Percentiles rank a stretch among this genome's conserved stretches.
phyloP scores from a whole-genome alignment of 257 asterid genomes.

The Plectranthus barbatus region DNA sequence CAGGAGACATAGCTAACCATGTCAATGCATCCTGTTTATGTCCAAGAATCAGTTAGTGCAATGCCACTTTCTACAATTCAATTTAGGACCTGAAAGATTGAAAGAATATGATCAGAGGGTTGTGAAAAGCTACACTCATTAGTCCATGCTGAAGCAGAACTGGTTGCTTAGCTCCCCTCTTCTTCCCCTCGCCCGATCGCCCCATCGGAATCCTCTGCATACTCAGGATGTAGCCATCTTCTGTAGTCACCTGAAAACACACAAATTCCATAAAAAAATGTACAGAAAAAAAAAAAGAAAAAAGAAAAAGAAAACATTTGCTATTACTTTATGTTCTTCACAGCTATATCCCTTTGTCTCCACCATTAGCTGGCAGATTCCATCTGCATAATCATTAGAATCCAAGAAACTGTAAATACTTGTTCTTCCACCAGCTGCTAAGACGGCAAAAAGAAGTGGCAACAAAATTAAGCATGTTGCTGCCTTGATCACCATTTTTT shows the following conservation, averaged over 20 bases:
- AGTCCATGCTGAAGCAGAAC: constrained; percentile 76
- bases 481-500: constrained; percentile 21
- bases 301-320: no score
- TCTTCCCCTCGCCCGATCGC: not conserved
- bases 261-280: not conserved
- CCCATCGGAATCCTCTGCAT: no score
- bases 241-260: constrained; percentile 47
- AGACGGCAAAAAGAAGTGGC: no score
- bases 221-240: no score
- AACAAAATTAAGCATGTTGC: constrained; percentile 10
- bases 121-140: constrained; percentile 32
- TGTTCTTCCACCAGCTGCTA: no score
- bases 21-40: constrained; percentile 47
- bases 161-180: constrained; percentile 27
- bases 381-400: no score
- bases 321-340: no score
- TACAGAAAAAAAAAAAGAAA: no score
- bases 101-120: not conserved
- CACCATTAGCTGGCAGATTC: no score
- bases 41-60: not conserved
- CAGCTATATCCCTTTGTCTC: no score
- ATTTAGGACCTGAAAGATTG: not conserved
- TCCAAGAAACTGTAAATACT: no score
- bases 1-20: constrained; percentile 48
- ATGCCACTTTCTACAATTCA: not conserved